A percentile compares a stretch with the other conserved stretches of the same genome.
Evolutionary conservation across 768 basidiomycete genomes (phyloP).

Genomic region (Leccinum imitatum): DNA sequence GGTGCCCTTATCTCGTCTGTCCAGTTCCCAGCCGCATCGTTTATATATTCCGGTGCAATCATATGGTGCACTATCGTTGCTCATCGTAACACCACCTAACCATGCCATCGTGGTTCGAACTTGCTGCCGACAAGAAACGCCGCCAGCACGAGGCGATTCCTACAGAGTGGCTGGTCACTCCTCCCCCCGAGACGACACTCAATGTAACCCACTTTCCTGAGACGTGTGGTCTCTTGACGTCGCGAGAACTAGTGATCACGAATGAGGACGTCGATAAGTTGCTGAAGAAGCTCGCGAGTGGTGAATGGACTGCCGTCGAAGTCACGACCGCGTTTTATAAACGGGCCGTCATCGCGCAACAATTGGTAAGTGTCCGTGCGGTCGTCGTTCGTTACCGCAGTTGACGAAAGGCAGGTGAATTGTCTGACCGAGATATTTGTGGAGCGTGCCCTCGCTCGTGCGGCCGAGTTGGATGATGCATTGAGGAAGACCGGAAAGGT

Average conservation of each 20-base stretch:
- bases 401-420: slow-evolving; percentile 51
- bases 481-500: slow-evolving; percentile 60
- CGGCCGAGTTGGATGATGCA: slow-evolving; percentile 63
- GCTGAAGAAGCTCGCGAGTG: slow-evolving; percentile 51
- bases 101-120: slow-evolving; percentile 46
- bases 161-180: slow-evolving; percentile 56
- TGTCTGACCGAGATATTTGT: slow-evolving; percentile 85
- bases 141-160: slow-evolving; percentile 60
- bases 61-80: background rate
- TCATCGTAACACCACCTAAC: background rate
- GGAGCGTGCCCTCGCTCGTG: slow-evolving; percentile 63
- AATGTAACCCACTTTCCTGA: slow-evolving; percentile 57
- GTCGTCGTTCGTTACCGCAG: background rate
- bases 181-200: slow-evolving; percentile 44
- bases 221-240: slow-evolving; percentile 40
- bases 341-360: slow-evolving; percentile 77
- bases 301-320: slow-evolving; percentile 60
- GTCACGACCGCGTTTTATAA: slow-evolving; percentile 76
- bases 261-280: slow-evolving; percentile 44
- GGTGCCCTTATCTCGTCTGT: slow-evolving; percentile 6
- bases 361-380: slow-evolving; percentile 49
- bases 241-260: slow-evolving; percentile 61
- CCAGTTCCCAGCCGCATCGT: slow-evolving; percentile 1
- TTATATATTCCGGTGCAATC: slow-evolving; percentile 9
- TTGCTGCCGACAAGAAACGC: slow-evolving; percentile 52